Percentiles rank a stretch among this genome's conserved stretches.
Evolutionary conservation across 306 rosid species (phyloP).

Genomic region (Ziziphus jujuba): DNA sequence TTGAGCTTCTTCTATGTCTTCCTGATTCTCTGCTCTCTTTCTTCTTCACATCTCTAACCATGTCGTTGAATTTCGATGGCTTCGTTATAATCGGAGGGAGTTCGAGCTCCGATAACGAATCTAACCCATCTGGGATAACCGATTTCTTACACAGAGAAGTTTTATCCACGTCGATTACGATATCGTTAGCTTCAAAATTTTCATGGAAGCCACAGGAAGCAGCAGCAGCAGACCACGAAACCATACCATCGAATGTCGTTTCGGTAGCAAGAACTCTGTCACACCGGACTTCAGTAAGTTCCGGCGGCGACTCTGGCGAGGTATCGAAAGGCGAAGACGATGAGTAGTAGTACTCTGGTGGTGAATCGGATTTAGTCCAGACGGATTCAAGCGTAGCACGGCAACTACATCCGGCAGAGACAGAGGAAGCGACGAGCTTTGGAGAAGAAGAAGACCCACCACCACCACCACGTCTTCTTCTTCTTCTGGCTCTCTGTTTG

Average conservation of each 20-base stretch:
- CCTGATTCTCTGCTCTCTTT: conserved; percentile 25
- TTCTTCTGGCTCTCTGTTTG: conserved; percentile 42
- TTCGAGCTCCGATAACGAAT: conserved; percentile 44
- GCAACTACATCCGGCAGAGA: conserved; percentile 50
- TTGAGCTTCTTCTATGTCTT: conserved; percentile 27
- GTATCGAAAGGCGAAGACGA: conserved; percentile 44
- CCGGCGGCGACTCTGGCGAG: conserved; percentile 38
- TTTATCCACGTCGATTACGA: conserved; percentile 59
- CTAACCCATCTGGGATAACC: conserved; percentile 33
- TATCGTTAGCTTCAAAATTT: conserved; percentile 36
- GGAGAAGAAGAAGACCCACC: conserved; percentile 31
- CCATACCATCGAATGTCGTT: conserved; percentile 26
- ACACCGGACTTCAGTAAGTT: conserved; percentile 51
- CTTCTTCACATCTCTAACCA: conserved; percentile 31
- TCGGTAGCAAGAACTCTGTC: conserved; percentile 64
- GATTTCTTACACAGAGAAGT: conserved; percentile 36
- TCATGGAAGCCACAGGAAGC: conserved; percentile 15
- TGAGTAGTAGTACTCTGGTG: conserved; percentile 15
- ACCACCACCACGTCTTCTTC: conserved; percentile 24
- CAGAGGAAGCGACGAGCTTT: conserved; percentile 36
- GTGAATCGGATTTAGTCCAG: conserved; percentile 54
- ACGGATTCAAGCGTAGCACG: conserved; percentile 51
- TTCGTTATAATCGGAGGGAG: conserved; percentile 79
- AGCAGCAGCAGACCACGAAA: conserved; percentile 11
- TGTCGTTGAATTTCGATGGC: conserved; percentile 38